A percentile compares a stretch with the other conserved stretches of the same genome.
Conservation (phyloP, 768 basidiomycete genomes). For the Leccinum sublutescens region DNA sequence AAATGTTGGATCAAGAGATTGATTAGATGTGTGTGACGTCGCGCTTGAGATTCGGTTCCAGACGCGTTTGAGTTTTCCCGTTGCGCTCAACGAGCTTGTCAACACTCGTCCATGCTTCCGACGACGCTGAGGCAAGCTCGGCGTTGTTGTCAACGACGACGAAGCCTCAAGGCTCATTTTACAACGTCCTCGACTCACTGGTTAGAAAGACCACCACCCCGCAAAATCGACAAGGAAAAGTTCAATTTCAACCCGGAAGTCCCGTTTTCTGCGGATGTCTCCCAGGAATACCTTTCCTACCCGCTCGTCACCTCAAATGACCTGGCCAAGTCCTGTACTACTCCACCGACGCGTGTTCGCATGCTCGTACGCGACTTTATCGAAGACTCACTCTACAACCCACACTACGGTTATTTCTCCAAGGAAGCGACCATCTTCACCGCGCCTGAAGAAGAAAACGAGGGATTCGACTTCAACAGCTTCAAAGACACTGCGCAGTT, state of each 20-base stretch:
- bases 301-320: constrained; percentile 70
- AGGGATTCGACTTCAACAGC: constrained; percentile 61
- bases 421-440: constrained; percentile 90
- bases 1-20: not conserved
- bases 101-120: constrained; percentile 20
- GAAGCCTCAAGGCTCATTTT: constrained; percentile 25
- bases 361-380: constrained; percentile 97
- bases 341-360: constrained; percentile 78
- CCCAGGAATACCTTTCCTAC: constrained; percentile 47
- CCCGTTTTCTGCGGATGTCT: constrained; percentile 48
- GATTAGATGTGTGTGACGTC: constrained; percentile 6
- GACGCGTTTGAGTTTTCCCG: constrained; percentile 4
- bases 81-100: constrained; percentile 1
- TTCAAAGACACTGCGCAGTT: constrained; percentile 74
- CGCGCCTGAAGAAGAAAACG: constrained; percentile 41
- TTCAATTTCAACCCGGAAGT: constrained; percentile 76
- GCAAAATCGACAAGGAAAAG: constrained; percentile 43
- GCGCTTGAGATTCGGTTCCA: too few relatives aligned
- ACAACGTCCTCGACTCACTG: constrained; percentile 19
- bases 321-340: constrained; percentile 46
- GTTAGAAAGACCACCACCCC: constrained; percentile 12
- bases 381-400: constrained; percentile 96
- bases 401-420: constrained; percentile 95
- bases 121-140: constrained; percentile 17
- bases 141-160: constrained; percentile 23